A percentile compares a stretch with the other conserved stretches of the same genome.
phyloP scores from a whole-genome alignment of 2,329 filamentous ascomycete species.

The Exophiala sideris region DNA sequence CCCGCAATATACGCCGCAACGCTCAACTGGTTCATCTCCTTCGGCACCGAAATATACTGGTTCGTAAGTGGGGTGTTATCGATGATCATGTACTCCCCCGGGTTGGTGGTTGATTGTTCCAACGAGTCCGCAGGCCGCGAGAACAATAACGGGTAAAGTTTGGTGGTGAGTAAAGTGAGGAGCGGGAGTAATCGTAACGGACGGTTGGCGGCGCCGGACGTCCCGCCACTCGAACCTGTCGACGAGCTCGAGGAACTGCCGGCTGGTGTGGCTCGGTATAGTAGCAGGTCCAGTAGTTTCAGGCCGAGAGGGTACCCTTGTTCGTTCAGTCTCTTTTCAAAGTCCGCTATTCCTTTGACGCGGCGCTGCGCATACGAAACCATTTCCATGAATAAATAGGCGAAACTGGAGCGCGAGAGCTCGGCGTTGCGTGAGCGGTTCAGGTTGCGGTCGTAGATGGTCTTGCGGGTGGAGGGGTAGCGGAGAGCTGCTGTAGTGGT shows the following conservation, averaged over 20 bases:
- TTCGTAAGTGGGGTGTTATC: conserved; percentile 98
- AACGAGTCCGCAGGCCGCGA: conserved; percentile 85
- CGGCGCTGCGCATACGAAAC: conserved; percentile 88
- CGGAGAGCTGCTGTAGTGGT: conserved; percentile 55
- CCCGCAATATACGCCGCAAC: conserved; percentile 94
- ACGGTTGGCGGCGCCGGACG: conserved; percentile 60
- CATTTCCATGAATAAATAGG: conserved; percentile 95
- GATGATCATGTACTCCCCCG: conserved; percentile 97
- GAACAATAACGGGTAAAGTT: conserved; percentile 90
- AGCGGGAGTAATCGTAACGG: conserved; percentile 86
- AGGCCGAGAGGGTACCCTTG: conserved; percentile 93
- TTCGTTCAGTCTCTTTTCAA: conserved; percentile 84
- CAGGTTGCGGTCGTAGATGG: conserved; percentile 93
- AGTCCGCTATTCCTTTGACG: conserved; percentile 87
- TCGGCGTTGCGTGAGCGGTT: conserved; percentile 86
- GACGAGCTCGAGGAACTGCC: conserved; percentile 79
- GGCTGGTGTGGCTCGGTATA: conserved; percentile 77
- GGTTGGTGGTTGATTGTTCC: conserved; percentile 80
- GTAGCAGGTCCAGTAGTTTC: conserved; percentile 89
- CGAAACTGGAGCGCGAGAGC: conserved; percentile 89
- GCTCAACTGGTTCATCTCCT: conserved; percentile 94
- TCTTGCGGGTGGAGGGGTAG: conserved; percentile 90
- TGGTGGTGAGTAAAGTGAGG: conserved; percentile 91
- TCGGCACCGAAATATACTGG: conserved; percentile 85
- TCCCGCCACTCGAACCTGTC: conserved; percentile 55